phyloP scores from a whole-genome alignment of 2,329 filamentous ascomycete species.

The Pleurostoma richardsiae region DNA sequence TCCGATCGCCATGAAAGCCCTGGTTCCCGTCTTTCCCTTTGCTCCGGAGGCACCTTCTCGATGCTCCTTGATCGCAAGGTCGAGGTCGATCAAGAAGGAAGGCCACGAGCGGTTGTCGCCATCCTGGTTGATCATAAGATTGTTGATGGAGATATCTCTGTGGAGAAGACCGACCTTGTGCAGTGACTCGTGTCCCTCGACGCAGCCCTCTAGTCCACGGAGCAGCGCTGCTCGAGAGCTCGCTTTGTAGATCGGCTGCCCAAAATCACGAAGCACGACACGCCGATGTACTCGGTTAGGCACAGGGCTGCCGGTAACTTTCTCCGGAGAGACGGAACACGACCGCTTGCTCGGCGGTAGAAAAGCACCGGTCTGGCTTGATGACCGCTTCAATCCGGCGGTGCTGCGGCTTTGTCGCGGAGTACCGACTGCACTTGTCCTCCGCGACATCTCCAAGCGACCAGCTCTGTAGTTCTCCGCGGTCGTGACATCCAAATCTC shows the following conservation, averaged over 20 bases:
- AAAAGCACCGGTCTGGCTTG: constrained; percentile 17
- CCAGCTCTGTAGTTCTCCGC: constrained; percentile 23
- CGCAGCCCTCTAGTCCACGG: constrained; percentile 21
- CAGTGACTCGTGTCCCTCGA: constrained; percentile 21
- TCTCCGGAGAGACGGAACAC: constrained; percentile 15
- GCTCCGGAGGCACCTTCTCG: constrained; percentile 27
- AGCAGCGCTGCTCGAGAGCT: constrained; percentile 22
- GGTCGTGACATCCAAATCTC: constrained; percentile 24
- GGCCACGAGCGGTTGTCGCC: constrained; percentile 27
- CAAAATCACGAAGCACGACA: constrained; percentile 26
- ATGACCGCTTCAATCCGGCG: constrained; percentile 21
- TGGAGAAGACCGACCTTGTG: constrained; percentile 24
- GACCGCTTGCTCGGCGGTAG: constrained; percentile 6
- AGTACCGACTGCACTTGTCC: constrained; percentile 14
- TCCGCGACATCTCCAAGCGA: constrained; percentile 6
- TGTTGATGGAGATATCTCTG: constrained; percentile 28
- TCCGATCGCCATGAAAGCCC: constrained; percentile 40
- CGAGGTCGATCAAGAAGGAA: constrained; percentile 37
- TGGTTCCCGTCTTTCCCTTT: constrained; percentile 35
- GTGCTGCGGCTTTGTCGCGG: constrained; percentile 17
- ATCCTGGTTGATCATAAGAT: constrained; percentile 38
- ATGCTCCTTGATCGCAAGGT: constrained; percentile 26
- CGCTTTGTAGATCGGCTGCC: constrained; percentile 26
- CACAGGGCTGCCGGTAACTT: constrained; percentile 10
- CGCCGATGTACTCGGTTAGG: constrained; percentile 26